Conservation (phyloP, 805 yeast genomes). For the Metschnikowia gelsemii region DNA sequence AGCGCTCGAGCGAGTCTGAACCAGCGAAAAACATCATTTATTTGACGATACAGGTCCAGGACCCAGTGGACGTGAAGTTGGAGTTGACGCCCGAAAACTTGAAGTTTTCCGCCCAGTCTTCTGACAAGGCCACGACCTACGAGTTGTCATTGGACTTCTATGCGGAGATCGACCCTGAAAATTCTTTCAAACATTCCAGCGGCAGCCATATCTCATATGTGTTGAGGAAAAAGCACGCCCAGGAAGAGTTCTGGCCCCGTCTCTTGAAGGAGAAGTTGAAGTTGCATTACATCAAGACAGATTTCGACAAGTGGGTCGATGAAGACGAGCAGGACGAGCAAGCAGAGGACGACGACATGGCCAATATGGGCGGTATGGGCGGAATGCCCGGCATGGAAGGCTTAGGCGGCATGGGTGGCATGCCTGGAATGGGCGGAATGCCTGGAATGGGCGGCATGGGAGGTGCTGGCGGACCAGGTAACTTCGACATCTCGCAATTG, state of each 20-base stretch:
- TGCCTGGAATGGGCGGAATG: slow-evolving; percentile 31
- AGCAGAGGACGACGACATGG: slow-evolving; percentile 44
- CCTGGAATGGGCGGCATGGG: slow-evolving; percentile 19
- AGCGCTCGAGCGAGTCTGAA: slow-evolving; percentile 79
- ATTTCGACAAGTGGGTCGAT: slow-evolving; percentile 96
- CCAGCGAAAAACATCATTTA: slow-evolving; percentile 71
- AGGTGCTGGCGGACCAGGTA: slow-evolving; percentile 22
- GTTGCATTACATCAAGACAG: slow-evolving; percentile 82
- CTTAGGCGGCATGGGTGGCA: slow-evolving; percentile 33
- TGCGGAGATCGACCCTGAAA: slow-evolving; percentile 67
- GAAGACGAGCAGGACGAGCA: slow-evolving; percentile 93
- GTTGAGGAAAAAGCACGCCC: slow-evolving; percentile 64
- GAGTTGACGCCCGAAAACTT: slow-evolving; percentile 57
- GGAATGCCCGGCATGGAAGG: slow-evolving; percentile 23
- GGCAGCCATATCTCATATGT: slow-evolving; percentile 66
- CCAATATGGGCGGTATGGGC: slow-evolving; percentile 25
- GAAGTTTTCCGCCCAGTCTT: slow-evolving; percentile 48
- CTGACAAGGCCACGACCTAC: slow-evolving; percentile 52
- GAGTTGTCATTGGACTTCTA: slow-evolving; percentile 71
- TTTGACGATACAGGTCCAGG: slow-evolving; percentile 71
- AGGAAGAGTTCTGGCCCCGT: slow-evolving; percentile 92
- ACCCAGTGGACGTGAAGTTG: slow-evolving; percentile 61
- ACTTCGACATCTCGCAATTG: slow-evolving; percentile 17
- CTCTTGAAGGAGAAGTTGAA: slow-evolving; percentile 83
- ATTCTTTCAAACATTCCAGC: slow-evolving; percentile 51